phyloP scores from a whole-genome alignment of 1,139 yeast genomes.

The Magnusiomyces clavatus region DNA sequence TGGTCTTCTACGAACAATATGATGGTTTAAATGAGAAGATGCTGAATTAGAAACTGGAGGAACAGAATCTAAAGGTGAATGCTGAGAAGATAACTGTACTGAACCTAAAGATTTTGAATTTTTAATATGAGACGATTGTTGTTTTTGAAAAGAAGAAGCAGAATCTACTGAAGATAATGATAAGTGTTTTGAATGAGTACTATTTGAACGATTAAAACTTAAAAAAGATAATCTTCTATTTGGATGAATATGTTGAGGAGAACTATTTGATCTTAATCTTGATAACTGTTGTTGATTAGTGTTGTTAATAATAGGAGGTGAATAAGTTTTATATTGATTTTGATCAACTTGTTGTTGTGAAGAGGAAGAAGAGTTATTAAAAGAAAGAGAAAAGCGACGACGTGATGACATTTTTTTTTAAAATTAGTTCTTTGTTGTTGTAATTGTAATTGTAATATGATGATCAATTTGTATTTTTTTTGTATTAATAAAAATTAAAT shows the following conservation, averaged over 20 bases:
- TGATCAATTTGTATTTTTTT: no score
- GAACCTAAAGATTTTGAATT: no score
- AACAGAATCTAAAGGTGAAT: neutral
- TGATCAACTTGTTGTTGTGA: neutral
- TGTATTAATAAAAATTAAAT: no score
- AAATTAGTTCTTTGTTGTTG: no score
- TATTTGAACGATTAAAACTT: neutral
- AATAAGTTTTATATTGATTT: neutral
- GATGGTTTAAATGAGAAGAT: no score
- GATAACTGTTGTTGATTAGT: neutral
- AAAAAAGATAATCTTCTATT: neutral
- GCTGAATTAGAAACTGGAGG: neutral
- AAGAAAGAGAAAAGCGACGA: no score
- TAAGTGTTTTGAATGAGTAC: neutral
- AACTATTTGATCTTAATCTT: neutral
- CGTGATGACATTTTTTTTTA: no score
- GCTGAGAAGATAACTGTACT: no score
- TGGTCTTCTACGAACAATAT: no score
- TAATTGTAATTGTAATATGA: no score
- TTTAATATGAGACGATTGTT: neutral
- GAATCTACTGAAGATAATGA: no score
- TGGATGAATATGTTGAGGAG: neutral
- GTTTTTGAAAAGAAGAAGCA: neutral
- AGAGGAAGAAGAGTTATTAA: no score
- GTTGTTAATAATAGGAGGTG: neutral